These are phyloP conservation scores for Acacia melanoxylon DNA, from an alignment of 306 rosid species.

Conservation along the genomic window DNA sequence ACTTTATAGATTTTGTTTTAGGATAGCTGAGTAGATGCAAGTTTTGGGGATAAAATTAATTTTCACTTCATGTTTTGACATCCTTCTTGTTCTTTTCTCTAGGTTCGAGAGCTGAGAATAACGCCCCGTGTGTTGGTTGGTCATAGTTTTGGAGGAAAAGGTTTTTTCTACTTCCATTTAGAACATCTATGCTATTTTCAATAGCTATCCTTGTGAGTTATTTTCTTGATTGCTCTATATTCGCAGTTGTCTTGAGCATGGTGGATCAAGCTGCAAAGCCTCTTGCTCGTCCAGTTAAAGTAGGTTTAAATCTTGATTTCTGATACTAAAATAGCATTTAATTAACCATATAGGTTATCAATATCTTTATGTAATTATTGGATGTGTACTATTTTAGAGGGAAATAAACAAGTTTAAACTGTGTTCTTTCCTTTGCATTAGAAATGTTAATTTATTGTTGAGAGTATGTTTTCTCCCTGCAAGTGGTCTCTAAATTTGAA, in stretches of 20 bases:
- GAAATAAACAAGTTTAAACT: not conserved
- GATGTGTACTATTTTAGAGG: not conserved
- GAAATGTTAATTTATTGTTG: not conserved
- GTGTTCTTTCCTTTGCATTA: slow-evolving; percentile 7
- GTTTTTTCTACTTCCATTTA: slow-evolving; percentile 34
- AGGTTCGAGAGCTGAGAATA: slow-evolving; percentile 78
- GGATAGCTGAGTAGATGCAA: slow-evolving; percentile 3
- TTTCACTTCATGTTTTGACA: slow-evolving; percentile 5
- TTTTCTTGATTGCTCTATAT: slow-evolving; percentile 35
- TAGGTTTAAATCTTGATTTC: slow-evolving; percentile 43
- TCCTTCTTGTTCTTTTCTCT: slow-evolving; percentile 35
- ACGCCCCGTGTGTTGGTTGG: slow-evolving; percentile 92
- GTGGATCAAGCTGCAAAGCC: slow-evolving; percentile 99
- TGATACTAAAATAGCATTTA: slow-evolving; percentile 4
- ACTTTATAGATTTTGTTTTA: slow-evolving; percentile 1
- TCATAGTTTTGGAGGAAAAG: slow-evolving; percentile 98
- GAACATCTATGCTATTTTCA: too few relatives aligned
- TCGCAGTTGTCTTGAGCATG: slow-evolving; percentile 87
- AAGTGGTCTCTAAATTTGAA: slow-evolving; percentile 8
- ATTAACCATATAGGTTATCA: not conserved
- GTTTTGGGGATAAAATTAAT: slow-evolving; percentile 1
- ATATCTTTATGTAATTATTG: not conserved
- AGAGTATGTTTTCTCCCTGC: not conserved
- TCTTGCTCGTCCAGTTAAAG: slow-evolving; percentile 92
- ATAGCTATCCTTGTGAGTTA: slow-evolving; percentile 20